Base-by-base conservation (phyloP, 2,329 filamentous ascomycete genomes). In the Nemania sp. region DNA sequence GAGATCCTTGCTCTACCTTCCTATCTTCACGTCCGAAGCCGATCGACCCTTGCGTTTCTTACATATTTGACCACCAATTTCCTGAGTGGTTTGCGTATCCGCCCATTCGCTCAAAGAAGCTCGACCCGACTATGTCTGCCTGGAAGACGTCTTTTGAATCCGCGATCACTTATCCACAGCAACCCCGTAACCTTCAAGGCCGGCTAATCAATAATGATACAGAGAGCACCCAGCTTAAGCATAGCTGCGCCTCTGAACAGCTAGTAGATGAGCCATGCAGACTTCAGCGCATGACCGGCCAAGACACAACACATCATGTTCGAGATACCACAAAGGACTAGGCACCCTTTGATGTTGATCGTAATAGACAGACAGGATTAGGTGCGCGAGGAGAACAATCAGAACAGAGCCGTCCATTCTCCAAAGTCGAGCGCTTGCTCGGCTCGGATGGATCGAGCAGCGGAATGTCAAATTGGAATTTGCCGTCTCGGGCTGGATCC, bases 391-490 rank as follows among this genome's bases (percentile, higher is more conserved):
- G 9, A 12, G 34, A 30, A 11, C 24, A 15, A 44, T 22, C 7
- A 39, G 39, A 39, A n/a, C 19, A 33, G 2, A 33, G 44, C 14
- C 33, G 30, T 28, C n/a, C 52, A 20, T 19, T 55, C 7, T 59
- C 57, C 22, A 63, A 40, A 45, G 53, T 56, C 14, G 57, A 61
- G 37, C 41, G 40, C 7, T 28, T 66, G 11, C 43, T 66, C 7
- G 63, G 61, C 11, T 55, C 54, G 19, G 61, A 65, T 30, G 60
- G 59, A 6, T 59, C 60, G 12, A 26, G 19, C n/a, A 28, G 31
- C 11, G 39, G 30, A 9, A n/a, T 24, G 20, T 23, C 23, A 33
- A 41, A 22, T 22, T 53, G 37, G 40, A 48, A 15, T 24, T 51
- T 33, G 9, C 31, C 37, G 14, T 6, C 37, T 26, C 12, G n/a